A percentile compares a stretch with the other conserved stretches of the same genome.
Conservation (phyloP, 2,329 filamentous ascomycete species). For the Microcyclospora tardicrescens region DNA sequence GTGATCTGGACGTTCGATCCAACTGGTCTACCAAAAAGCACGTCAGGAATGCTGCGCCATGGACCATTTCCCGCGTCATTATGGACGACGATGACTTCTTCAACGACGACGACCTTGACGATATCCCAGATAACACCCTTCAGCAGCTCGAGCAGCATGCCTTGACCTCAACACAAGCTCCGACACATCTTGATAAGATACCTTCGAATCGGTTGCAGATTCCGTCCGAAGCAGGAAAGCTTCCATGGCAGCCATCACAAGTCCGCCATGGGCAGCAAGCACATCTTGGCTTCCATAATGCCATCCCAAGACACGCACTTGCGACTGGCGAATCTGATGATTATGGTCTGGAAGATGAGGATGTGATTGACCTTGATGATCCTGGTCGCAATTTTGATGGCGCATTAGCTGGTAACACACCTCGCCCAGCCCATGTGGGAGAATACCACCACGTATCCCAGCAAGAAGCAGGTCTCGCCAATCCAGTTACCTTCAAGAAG, state of each 20-base stretch:
- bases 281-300: not conserved
- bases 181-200: slow-evolving; percentile 1
- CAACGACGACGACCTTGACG: slow-evolving; percentile 33
- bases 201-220: slow-evolving; percentile 4
- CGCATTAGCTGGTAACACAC: not conserved
- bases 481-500: not conserved
- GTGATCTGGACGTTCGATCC: no score
- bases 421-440: not conserved
- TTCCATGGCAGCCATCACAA: slow-evolving; percentile 19
- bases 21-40: no score
- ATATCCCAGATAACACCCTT: slow-evolving; percentile 32
- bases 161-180: slow-evolving; percentile 28
- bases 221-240: slow-evolving; percentile 8
- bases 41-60: not conserved
- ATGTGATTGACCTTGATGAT: slow-evolving; percentile 34
- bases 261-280: slow-evolving; percentile 1
- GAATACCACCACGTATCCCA: not conserved
- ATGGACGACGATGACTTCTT: slow-evolving; percentile 34
- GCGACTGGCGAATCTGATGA: slow-evolving; percentile 24
- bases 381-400: slow-evolving; percentile 3
- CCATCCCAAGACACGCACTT: slow-evolving; percentile 12
- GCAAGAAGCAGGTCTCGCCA: no score
- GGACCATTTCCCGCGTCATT: slow-evolving; percentile 6
- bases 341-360: slow-evolving; percentile 34
- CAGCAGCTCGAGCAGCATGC: slow-evolving; percentile 34